Evolutionary conservation across 768 basidiomycete genomes (phyloP).

Genomic region (Lentinula raphanica): DNA sequence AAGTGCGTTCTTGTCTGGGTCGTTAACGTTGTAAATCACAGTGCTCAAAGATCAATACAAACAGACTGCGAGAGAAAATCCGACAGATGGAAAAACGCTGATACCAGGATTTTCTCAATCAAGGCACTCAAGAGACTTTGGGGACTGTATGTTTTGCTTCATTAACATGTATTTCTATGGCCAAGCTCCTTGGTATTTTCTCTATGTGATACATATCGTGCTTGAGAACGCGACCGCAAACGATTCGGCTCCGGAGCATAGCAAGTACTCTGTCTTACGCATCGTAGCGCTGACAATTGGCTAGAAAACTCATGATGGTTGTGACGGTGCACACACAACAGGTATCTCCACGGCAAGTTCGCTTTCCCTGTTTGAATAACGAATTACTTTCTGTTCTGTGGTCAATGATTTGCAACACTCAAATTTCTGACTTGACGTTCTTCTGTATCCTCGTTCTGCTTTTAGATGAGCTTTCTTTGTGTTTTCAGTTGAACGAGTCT

Average conservation of each 20-base stretch:
- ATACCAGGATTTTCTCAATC: neutral
- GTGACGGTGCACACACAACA: neutral
- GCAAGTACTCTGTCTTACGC: neutral
- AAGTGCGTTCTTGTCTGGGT: neutral
- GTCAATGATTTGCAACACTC: no score
- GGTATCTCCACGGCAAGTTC: no score
- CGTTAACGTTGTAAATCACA: neutral
- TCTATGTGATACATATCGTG: neutral
- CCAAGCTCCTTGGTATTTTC: neutral
- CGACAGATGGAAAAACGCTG: neutral
- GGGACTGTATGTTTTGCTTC: neutral
- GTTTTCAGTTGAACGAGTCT: no score
- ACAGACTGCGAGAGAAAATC: neutral
- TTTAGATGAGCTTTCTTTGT: no score
- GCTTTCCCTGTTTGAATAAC: no score
- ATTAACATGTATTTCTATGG: neutral
- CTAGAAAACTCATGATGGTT: neutral
- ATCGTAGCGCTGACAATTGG: neutral
- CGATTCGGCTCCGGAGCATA: neutral
- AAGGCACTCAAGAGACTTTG: no score
- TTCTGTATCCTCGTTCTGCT: no score
- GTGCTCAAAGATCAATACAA: no score
- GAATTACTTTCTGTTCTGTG: no score
- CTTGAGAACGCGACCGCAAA: neutral
- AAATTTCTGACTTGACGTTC: no score